Evolutionary conservation across 2,329 filamentous ascomycete genomes (phyloP).

Genomic region (Fulvia fulva): DNA sequence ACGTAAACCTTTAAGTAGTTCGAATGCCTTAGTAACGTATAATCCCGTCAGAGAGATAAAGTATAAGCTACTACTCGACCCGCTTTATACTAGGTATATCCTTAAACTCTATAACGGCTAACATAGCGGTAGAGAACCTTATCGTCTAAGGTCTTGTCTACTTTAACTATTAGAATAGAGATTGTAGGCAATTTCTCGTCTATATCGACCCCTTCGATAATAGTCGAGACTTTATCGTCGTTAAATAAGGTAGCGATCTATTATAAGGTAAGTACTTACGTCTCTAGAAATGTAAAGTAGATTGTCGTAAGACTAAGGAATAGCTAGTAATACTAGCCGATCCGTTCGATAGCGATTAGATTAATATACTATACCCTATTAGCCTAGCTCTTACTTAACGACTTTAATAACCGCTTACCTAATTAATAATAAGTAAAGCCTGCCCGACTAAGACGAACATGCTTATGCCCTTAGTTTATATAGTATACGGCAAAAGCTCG

Average conservation of each 20-base stretch:
- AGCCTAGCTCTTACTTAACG: background rate
- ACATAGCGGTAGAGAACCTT: background rate
- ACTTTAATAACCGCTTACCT: background rate
- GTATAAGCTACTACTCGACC: too few relatives aligned
- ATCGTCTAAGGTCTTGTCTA: background rate
- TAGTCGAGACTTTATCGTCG: background rate
- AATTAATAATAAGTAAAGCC: constrained; percentile 3
- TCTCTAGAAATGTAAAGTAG: constrained; percentile 62
- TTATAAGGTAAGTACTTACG: constrained; percentile 68
- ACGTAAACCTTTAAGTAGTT: too few relatives aligned
- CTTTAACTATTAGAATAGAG: background rate
- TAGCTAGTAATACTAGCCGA: constrained; percentile 19
- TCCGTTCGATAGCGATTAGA: constrained; percentile 16
- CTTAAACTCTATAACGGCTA: too few relatives aligned
- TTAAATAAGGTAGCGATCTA: constrained; percentile 68
- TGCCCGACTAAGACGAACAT: background rate
- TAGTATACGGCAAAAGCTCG: constrained; percentile 57
- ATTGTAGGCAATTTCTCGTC: background rate
- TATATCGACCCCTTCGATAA: background rate
- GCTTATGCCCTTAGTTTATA: constrained; percentile 53
- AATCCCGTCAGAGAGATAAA: too few relatives aligned
- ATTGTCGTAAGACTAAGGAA: constrained; percentile 34
- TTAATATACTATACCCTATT: constrained; percentile 12
- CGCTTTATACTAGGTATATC: too few relatives aligned
- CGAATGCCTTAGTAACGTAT: too few relatives aligned